Percentiles rank a stretch among this genome's conserved stretches.
Evolutionary conservation across 1,139 yeast genomes (phyloP).

Genomic region (Lodderomyces pseudojiufengensis): DNA sequence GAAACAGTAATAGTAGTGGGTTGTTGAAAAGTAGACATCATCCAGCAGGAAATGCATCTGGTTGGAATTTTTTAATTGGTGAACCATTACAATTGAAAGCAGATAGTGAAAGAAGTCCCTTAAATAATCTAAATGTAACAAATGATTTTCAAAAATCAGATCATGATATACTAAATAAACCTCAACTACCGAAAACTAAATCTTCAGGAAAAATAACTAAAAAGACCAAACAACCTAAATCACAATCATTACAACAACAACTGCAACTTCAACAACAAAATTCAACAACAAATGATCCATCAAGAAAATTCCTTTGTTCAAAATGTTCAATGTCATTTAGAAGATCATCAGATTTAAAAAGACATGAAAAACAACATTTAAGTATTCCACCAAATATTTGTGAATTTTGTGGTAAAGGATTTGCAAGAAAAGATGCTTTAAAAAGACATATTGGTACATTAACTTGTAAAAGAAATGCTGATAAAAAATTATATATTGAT

Average conservation of each 20-base stretch:
- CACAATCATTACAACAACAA: no score
- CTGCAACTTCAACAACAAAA: conserved; percentile 5
- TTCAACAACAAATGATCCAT: conserved; percentile 13
- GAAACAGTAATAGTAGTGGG: no score
- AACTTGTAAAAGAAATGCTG: conserved; percentile 68
- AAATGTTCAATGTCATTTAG: conserved; percentile 57
- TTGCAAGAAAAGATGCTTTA: conserved; percentile 77
- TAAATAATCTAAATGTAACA: background rate
- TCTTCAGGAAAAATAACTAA: background rate
- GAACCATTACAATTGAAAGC: conserved; percentile 18
- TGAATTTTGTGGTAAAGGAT: conserved; percentile 72
- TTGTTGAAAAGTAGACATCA: conserved; percentile 7
- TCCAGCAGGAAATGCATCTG: conserved; percentile 21
- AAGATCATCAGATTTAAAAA: conserved; percentile 59
- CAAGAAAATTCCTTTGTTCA: conserved; percentile 40
- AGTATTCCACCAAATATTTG: conserved; percentile 66
- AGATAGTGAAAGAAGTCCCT: conserved; percentile 6
- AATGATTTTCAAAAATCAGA: no score
- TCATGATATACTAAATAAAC: conserved; percentile 1
- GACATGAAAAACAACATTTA: conserved; percentile 61
- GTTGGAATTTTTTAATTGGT: conserved; percentile 38
- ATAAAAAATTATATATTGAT: conserved; percentile 38
- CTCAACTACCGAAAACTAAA: conserved; percentile 11
- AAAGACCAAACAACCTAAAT: background rate
- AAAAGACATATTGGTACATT: conserved; percentile 69